These are phyloP conservation scores for Puccinia brachypodii DNA, from an alignment of 1,284 basidiomycete species.

Conservation along the genomic window DNA sequence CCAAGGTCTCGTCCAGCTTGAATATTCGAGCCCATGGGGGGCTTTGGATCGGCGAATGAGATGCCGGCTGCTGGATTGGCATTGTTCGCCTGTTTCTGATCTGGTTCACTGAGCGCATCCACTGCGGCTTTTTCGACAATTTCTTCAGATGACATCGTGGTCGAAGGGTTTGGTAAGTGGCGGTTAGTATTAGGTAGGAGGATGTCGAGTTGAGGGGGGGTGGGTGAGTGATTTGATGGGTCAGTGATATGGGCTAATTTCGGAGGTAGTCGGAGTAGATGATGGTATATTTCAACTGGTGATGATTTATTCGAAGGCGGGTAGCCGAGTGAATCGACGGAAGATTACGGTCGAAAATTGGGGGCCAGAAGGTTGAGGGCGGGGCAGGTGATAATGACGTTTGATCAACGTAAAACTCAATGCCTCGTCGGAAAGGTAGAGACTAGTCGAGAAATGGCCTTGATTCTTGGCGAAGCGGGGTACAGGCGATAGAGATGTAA, in stretches of 20 bases:
- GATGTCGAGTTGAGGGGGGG: not conserved
- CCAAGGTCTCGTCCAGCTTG: constrained; percentile 56
- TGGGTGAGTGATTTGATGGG: not conserved
- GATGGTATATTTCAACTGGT: not conserved
- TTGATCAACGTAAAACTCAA: not conserved
- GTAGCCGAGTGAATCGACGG: not conserved
- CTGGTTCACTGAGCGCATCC: not conserved
- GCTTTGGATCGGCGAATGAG: constrained; percentile 44
- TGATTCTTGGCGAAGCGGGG: constrained; percentile 1
- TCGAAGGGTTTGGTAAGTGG: not conserved
- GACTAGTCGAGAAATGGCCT: not conserved
- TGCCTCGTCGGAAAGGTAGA: not conserved
- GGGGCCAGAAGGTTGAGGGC: not conserved
- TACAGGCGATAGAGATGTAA: not conserved
- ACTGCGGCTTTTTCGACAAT: not conserved
- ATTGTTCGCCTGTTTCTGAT: not conserved
- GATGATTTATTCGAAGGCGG: not conserved
- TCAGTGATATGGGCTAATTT: not conserved
- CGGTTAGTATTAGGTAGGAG: not conserved
- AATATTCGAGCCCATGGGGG: not conserved
- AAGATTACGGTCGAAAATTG: not conserved
- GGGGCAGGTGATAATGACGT: not conserved
- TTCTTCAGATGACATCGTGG: constrained; percentile 5
- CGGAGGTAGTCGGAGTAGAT: not conserved
- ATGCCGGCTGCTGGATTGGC: constrained; percentile 27